Evolutionary conservation across 768 basidiomycete genomes (phyloP), one percentile per base, ranked within the genome.

Genomic region (Macrocybe gigantea): DNA sequence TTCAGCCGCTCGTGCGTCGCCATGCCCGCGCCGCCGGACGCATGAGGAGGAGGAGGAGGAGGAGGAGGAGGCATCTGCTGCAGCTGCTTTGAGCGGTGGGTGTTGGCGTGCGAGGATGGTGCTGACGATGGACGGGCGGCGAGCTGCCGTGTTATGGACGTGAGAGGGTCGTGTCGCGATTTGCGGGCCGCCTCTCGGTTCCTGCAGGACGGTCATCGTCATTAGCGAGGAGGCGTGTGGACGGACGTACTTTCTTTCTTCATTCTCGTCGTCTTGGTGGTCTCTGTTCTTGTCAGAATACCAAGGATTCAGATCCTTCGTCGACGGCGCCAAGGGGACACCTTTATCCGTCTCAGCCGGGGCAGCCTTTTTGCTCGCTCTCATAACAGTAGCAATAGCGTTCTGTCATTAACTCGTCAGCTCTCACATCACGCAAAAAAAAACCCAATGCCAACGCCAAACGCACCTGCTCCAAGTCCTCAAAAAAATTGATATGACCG

Each of bases 401-500:
- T 70, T 75, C 74, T 77, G 60, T 30, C 10, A 37, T 32, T 12
- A 14, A 38, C 5, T n/a, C 7, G 38, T 49, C 37, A 51, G 41
- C 14, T 9, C 33, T 42, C 22, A n/a, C 15, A 38, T 31, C 10
- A 42, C 36, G 2, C 31, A 33, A 40, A 12, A 22, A 12, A 22
- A 22, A 22, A 22, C 22, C 22, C 22, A 22, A 22, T 15, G 9
- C 15, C 31, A 33, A 15, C 7, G 12, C 33, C 14, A 42, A 15
- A 53, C 72, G 12, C 45, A 84, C 87, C 53, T 80, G 73, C 57
- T 91, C 89, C n/a, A 91, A 54, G 56, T 90, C 88, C 54, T 86
- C 83, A 53, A 91, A 92, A 44, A 93, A 66, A 59, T 91, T 92
- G 64, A 92, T 88, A 56, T 93, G 89, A 1, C 84, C 83, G 33